phyloP scores from a whole-genome alignment of 139 green algal species.

The Chlamydomonas asymmetrica region DNA sequence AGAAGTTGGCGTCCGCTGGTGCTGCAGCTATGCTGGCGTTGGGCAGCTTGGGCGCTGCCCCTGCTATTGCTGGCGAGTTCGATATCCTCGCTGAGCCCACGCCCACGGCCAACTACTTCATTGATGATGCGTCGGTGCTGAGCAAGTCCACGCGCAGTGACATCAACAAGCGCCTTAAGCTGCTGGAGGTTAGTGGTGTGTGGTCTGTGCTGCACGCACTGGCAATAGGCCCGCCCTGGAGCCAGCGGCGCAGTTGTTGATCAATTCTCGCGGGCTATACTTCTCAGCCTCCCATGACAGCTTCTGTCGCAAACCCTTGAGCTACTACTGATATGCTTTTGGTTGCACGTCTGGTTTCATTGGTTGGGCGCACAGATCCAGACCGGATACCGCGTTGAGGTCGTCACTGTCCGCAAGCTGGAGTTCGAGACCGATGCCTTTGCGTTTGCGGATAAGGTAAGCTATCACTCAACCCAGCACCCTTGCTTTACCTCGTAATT shows the following conservation, averaged over 20 bases:
- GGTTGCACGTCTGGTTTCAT: too few relatives aligned
- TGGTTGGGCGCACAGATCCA: conserved; percentile 57
- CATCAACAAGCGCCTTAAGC: conserved; percentile 73
- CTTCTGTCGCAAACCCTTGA: neutral
- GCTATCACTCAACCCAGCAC: too few relatives aligned
- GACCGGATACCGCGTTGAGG: conserved; percentile 87
- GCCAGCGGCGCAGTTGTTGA: neutral
- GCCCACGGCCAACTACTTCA: conserved; percentile 74
- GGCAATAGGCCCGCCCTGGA: neutral
- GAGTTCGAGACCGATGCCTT: conserved; percentile 96
- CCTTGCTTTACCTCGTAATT: too few relatives aligned
- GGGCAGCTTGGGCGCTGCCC: conserved; percentile 15
- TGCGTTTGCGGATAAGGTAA: conserved; percentile 90
- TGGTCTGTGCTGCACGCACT: neutral
- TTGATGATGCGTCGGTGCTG: conserved; percentile 91
- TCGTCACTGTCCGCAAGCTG: conserved; percentile 93
- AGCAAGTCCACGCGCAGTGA: conserved; percentile 73
- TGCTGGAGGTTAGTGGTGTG: conserved; percentile 82
- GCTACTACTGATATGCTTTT: too few relatives aligned
- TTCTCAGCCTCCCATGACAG: neutral
- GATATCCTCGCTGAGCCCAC: conserved; percentile 79
- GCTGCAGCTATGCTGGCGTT: conserved; percentile 37
- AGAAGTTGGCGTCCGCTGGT: conserved; percentile 31
- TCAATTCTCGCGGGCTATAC: neutral
- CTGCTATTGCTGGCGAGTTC: conserved; percentile 71